A percentile compares a stretch with the other conserved stretches of the same genome.
These are phyloP conservation scores for Calocybe gangraenosa DNA, from an alignment of 768 basidiomycete species.

Conservation along the genomic window DNA sequence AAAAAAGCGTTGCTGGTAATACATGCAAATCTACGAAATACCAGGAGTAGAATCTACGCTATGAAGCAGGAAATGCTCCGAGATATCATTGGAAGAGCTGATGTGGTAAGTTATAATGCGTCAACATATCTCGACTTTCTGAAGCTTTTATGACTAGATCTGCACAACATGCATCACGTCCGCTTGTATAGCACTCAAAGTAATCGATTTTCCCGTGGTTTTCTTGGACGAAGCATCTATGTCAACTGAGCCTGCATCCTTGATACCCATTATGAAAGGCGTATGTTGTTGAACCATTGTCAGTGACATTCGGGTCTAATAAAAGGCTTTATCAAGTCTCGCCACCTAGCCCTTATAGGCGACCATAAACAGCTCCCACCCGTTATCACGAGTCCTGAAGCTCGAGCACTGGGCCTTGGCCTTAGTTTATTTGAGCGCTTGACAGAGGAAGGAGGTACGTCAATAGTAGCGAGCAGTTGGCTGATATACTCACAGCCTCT, in stretches of 20 bases:
- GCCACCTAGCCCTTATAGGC: conserved; percentile 87
- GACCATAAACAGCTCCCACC: conserved; percentile 96
- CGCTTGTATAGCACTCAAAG: conserved; percentile 57
- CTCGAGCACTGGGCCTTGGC: conserved; percentile 66
- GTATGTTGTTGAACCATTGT: conserved; percentile 43
- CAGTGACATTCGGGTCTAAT: conserved; percentile 5
- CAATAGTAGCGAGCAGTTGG: too few relatives aligned
- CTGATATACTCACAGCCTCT: neutral
- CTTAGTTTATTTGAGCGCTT: conserved; percentile 87
- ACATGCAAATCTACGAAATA: conserved; percentile 20
- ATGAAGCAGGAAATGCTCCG: conserved; percentile 59
- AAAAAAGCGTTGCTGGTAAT: conserved; percentile 22
- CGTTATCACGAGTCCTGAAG: conserved; percentile 75
- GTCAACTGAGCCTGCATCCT: conserved; percentile 90
- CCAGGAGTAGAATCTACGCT: conserved; percentile 45
- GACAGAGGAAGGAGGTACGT: conserved; percentile 76
- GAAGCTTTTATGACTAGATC: conserved; percentile 40
- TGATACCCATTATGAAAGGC: conserved; percentile 93
- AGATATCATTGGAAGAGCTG: conserved; percentile 59
- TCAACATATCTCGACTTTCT: conserved; percentile 1
- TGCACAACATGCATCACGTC: conserved; percentile 88
- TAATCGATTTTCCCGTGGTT: conserved; percentile 87
- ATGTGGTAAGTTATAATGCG: conserved; percentile 54
- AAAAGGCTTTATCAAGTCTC: conserved; percentile 44
- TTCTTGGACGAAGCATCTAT: conserved; percentile 95